Conservation (phyloP, 2,329 filamentous ascomycete species). For the Fusarium sp. region DNA sequence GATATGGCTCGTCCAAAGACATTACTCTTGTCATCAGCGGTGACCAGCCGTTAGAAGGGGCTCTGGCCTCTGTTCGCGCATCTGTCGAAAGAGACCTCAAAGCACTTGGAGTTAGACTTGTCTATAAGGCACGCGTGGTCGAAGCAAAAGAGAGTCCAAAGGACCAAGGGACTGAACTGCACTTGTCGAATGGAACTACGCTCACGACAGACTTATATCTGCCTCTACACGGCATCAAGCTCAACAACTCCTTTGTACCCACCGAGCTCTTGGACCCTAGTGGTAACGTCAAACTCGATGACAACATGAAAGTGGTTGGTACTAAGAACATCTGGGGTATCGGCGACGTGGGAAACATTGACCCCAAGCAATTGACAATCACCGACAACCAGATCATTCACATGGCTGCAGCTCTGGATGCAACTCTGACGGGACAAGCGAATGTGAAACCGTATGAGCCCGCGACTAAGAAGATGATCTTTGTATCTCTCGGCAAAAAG, state of each 20-base stretch:
- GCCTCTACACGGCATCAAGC: constrained; percentile 60
- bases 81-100: constrained; percentile 44
- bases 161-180: constrained; percentile 41
- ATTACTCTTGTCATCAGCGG: constrained; percentile 49
- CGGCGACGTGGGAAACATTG: constrained; percentile 60
- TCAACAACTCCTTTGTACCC: constrained; percentile 62
- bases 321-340: constrained; percentile 60
- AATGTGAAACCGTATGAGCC: constrained; percentile 40
- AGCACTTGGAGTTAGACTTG: constrained; percentile 48
- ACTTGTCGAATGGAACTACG: constrained; percentile 52
- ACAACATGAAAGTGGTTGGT: constrained; percentile 52
- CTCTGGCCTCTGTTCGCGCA: constrained; percentile 53
- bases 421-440: constrained; percentile 38
- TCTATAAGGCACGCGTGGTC: constrained; percentile 55
- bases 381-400: constrained; percentile 54
- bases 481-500: constrained; percentile 50
- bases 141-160: constrained; percentile 21
- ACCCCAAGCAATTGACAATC: constrained; percentile 57
- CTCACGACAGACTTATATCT: constrained; percentile 59
- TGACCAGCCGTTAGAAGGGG: constrained; percentile 36
- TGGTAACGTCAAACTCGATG: constrained; percentile 55
- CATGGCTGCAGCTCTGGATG: constrained; percentile 53
- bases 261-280: constrained; percentile 51
- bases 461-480: constrained; percentile 49
- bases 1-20: constrained; percentile 50